Base-by-base conservation (phyloP, 331 rosid genomes). In the Erythrophleum ivorense region DNA sequence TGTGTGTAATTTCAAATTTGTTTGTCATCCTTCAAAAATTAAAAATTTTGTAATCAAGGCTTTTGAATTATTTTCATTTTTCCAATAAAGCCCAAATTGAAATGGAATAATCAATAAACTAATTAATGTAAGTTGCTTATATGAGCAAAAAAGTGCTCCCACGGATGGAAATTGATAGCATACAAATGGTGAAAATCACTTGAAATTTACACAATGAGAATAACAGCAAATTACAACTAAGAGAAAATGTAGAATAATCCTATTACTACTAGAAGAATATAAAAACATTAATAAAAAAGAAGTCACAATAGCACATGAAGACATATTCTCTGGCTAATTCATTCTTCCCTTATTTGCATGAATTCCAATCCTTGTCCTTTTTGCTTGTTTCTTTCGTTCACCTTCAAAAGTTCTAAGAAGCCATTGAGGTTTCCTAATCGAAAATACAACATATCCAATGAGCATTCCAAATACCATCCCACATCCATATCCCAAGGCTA, bases 391-490 rank as follows among this genome's bases (percentile, higher is more conserved):
- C 16, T 64, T 33, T 5, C 31, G 6, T 10, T 62, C 7, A 8
- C 7, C 40, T 45, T 52, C 81, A 76, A 83, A 52, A 33, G 34
- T 48, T 31, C 34, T 21, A 21, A 58, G 15, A 9, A 58, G 34
- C 36, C 64, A 58, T 12, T 58, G 64, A 58, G 36, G 64, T 9
- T 58, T 58, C 9, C 64, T 15, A 3, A 21, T 58, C 9, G 12
- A 9, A 12, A 59, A 21, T 2, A 59, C 15, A 50, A 5, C 7
- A 40, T 7, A 60, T 60, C 82, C 78, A 52, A 82, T 58, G 1
- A 77, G 8, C 10, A 77, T 0, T 10, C 82, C 85, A 82, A 59
- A 40, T 29, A 76, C 7, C 41, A 40, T 11, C 1, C 81, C 85
- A 69, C 81, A 76, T 29, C 34, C 85, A 71, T 70, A 77, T 46